Conservation (phyloP, 257 asterid genomes). For the Scutellaria minor region DNA sequence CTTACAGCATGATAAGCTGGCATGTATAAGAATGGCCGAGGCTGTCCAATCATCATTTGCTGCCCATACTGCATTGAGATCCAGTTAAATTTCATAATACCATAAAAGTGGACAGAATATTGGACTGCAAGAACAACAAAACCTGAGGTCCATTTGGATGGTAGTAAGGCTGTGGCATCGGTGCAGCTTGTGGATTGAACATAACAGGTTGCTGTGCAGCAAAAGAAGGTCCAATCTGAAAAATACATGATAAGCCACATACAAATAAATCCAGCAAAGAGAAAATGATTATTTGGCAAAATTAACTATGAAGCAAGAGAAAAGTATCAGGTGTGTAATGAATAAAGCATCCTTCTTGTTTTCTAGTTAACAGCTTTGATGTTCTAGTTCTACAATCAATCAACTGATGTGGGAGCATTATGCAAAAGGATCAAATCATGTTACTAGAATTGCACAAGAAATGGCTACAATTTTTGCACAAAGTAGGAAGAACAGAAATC, state of each 20-base stretch:
- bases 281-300: slow-evolving; percentile 10
- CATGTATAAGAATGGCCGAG: slow-evolving; percentile 83
- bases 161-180: slow-evolving; percentile 74
- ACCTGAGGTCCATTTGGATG: slow-evolving; percentile 97
- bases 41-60: slow-evolving; percentile 93
- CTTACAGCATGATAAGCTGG: slow-evolving; percentile 83
- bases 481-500: slow-evolving; percentile 4
- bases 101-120: slow-evolving; percentile 7
- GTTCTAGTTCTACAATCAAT: neutral
- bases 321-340: neutral
- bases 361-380: slow-evolving; percentile 1
- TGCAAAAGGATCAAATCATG: slow-evolving; percentile 14
- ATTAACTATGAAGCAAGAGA: neutral
- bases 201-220: slow-evolving; percentile 73
- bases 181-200: slow-evolving; percentile 76
- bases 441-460: slow-evolving; percentile 3
- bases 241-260: slow-evolving; percentile 28
- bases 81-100: slow-evolving; percentile 18
- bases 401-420: slow-evolving; percentile 3
- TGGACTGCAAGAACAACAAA: slow-evolving; percentile 32
- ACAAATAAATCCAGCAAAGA: slow-evolving; percentile 18
- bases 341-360: neutral
- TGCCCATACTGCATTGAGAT: slow-evolving; percentile 69
- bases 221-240: slow-evolving; percentile 77
- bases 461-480: slow-evolving; percentile 14